Conservation (phyloP, 371 early-diverging fungal genomes). For the Amoeboaphelidium protococcarum region DNA sequence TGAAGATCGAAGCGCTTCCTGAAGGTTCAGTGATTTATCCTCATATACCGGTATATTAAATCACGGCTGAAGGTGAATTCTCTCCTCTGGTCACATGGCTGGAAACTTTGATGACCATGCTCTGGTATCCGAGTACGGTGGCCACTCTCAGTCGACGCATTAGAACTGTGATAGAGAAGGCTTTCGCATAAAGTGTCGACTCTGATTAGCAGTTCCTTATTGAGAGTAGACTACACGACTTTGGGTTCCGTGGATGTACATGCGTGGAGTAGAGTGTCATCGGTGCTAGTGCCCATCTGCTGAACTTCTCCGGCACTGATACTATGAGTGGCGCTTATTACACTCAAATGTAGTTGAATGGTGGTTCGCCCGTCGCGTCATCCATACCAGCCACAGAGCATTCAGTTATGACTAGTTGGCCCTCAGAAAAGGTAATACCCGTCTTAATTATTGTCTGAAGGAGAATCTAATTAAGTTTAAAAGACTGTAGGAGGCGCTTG, state of each 20-base stretch:
- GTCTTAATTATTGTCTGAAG: conserved; percentile 1
- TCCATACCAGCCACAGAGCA: conserved; percentile 70
- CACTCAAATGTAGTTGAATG: conserved; percentile 38
- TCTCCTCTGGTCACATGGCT: conserved; percentile 45
- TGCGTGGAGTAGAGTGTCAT: conserved; percentile 52
- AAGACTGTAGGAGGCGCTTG: conserved; percentile 24
- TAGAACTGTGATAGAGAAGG: conserved; percentile 21
- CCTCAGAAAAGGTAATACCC: conserved; percentile 20
- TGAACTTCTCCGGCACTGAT: conserved; percentile 50
- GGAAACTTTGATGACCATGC: conserved; percentile 47
- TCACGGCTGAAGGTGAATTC: conserved; percentile 35
- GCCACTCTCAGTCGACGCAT: conserved; percentile 44
- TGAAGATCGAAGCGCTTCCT: conserved; percentile 34
- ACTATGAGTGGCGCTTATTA: conserved; percentile 44
- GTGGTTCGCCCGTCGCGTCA: conserved; percentile 31
- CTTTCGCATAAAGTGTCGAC: conserved; percentile 32
- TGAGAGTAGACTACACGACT: conserved; percentile 45
- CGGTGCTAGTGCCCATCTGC: conserved; percentile 50
- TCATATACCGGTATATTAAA: conserved; percentile 43
- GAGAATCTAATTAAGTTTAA: background rate
- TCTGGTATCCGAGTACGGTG: conserved; percentile 59
- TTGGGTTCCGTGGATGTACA: conserved; percentile 65
- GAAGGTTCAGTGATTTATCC: conserved; percentile 48
- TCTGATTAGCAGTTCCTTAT: conserved; percentile 14
- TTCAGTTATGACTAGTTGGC: conserved; percentile 50